Base-by-base conservation (phyloP, 768 basidiomycete species). In the Amyloporia xantha region DNA sequence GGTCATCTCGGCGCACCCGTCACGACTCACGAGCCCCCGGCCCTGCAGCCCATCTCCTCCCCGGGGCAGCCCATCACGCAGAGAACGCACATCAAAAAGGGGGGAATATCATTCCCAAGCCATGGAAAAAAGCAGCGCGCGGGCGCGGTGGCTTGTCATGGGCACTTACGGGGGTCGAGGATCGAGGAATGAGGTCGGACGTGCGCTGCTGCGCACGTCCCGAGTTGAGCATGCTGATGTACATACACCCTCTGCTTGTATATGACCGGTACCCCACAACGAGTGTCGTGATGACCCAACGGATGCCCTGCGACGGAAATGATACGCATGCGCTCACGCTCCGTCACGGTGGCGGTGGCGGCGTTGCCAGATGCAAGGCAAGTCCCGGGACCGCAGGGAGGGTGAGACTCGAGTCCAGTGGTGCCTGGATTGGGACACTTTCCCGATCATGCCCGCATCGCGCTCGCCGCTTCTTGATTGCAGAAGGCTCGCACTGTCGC, bases 221-320 rank as follows among this genome's bases (percentile, higher is more conserved):
- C n/a, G n/a, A n/a, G n/a, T n/a, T n/a, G n/a, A n/a, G n/a, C n/a
- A n/a, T n/a, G n/a, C n/a, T n/a, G n/a, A n/a, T n/a, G n/a, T n/a
- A n/a, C n/a, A n/a, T n/a, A n/a, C n/a, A n/a, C n/a, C n/a, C 9
- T 33, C 30, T 33, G 30, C 30, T 33, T 33, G 30, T 33, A 33
- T 33, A 33, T 33, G 15, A 7, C 30, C 30, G 9, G 30, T 33
- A 33, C 7, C 30, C 9, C 30, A 33, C 30, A 33, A n/a, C n/a
- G n/a, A n/a, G n/a, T n/a, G n/a, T n/a, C n/a, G n/a, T 33, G 41
- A 49, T 49, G 42, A 49, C 48, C 41, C 40, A 38, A 49, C 38
- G 28, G 4, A 33, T 17, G 41, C 48, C 41, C 41, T 30, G 48
- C 39, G 48, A 42, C 40, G 41, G 39, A 25, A 17, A n/a, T 24